Percentiles rank a stretch among this genome's conserved stretches.
phyloP scores from a whole-genome alignment of 2,329 filamentous ascomycete genomes.

The Rhinocladiella mackenziei region DNA sequence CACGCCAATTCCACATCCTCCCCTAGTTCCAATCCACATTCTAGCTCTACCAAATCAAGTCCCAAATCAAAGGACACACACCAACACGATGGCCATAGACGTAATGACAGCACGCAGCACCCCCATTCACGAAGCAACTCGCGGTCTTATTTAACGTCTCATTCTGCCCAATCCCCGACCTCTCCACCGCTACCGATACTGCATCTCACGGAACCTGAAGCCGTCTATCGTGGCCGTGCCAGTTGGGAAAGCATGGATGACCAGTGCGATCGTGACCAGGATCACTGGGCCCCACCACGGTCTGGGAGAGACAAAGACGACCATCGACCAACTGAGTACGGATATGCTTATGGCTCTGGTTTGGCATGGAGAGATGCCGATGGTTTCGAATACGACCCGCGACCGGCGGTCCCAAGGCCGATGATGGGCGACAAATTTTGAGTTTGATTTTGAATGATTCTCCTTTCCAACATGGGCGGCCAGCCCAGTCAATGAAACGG shows the following conservation, averaged over 20 bases:
- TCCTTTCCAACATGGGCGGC: not conserved
- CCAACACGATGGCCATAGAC: not conserved
- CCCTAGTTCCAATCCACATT: slow-evolving; percentile 2
- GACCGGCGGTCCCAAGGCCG: slow-evolving; percentile 3
- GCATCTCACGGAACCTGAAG: slow-evolving; percentile 5
- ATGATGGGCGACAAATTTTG: slow-evolving; percentile 14
- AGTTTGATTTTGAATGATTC: not conserved
- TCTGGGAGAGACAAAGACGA: not conserved
- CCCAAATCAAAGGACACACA: slow-evolving; percentile 5
- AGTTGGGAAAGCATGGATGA: slow-evolving; percentile 15
- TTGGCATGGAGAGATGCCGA: slow-evolving; percentile 8
- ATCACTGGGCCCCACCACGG: not conserved
- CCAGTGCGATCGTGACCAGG: not conserved
- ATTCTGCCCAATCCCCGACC: slow-evolving; percentile 4
- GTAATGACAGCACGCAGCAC: not conserved
- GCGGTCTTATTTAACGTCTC: slow-evolving; percentile 3
- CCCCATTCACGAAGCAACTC: slow-evolving; percentile 12
- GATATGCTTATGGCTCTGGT: slow-evolving; percentile 3
- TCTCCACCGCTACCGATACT: slow-evolving; percentile 1
- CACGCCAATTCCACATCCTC: not conserved
- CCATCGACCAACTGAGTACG: not conserved
- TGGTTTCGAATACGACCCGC: slow-evolving; percentile 8
- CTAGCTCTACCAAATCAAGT: not conserved
- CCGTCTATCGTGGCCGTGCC: slow-evolving; percentile 11
- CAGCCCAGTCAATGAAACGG: no score